phyloP scores from a whole-genome alignment of 1,284 basidiomycete species.

The Retiboletus flavoniger region DNA sequence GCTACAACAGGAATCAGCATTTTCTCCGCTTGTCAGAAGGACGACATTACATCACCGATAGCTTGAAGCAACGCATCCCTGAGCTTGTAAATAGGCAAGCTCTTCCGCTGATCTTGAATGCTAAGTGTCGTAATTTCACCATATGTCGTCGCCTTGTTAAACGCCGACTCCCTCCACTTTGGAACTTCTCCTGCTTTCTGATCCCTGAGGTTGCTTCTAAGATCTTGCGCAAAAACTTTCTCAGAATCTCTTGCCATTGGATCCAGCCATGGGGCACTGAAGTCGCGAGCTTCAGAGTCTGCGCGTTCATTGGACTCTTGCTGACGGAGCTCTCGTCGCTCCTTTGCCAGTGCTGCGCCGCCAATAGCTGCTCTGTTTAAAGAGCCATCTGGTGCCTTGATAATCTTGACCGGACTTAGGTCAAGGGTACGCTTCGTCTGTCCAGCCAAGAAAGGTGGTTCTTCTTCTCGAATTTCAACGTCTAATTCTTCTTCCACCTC shows the following conservation, averaged over 20 bases:
- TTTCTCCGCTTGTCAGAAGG: slow-evolving; percentile 1
- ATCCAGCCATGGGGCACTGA: slow-evolving; percentile 95
- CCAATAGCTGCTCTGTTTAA: slow-evolving; percentile 94
- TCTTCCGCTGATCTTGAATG: slow-evolving; percentile 92
- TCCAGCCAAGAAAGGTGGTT: slow-evolving; percentile 94
- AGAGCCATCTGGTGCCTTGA: slow-evolving; percentile 93
- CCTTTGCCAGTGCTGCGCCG: slow-evolving; percentile 91
- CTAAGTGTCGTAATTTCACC: slow-evolving; percentile 89
- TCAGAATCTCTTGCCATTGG: slow-evolving; percentile 93
- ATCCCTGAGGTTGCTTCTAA: slow-evolving; percentile 79
- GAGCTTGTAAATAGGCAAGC: slow-evolving; percentile 94
- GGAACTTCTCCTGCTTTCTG: slow-evolving; percentile 83
- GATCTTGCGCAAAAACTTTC: slow-evolving; percentile 90
- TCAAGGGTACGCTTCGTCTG: slow-evolving; percentile 95
- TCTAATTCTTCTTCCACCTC: slow-evolving; percentile 96
- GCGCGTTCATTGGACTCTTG: slow-evolving; percentile 94
- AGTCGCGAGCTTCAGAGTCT: slow-evolving; percentile 91
- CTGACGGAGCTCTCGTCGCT: slow-evolving; percentile 90
- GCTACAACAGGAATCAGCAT: slow-evolving; percentile 49
- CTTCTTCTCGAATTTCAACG: slow-evolving; percentile 95
- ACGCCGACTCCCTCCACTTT: slow-evolving; percentile 89
- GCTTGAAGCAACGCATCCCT: slow-evolving; percentile 91
- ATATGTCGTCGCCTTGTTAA: slow-evolving; percentile 97
- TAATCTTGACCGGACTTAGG: slow-evolving; percentile 95
- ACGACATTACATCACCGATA: slow-evolving; percentile 72